Evolutionary conservation across 2,329 filamentous ascomycete species (phyloP), one percentile per base, ranked within the genome.

Genomic region (Aspergillus felis): DNA sequence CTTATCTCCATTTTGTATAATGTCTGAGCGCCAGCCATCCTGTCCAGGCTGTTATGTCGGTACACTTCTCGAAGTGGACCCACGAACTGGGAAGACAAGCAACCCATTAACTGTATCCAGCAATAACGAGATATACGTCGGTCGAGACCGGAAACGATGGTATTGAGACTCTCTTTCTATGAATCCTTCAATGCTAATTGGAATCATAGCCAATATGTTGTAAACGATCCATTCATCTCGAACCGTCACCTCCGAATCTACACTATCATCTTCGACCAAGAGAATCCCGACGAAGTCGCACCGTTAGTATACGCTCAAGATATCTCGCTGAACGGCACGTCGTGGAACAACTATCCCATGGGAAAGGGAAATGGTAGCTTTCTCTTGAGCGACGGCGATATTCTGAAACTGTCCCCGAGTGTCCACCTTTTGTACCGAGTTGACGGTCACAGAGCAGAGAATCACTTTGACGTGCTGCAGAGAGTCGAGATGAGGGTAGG

Each of bases 301-400:
- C 73, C 75, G 1, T 65, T 80, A 24, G 72, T 79, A 5, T 80
- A 79, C 55, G 76, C 73, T 3, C 68, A 78, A 57, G 74, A 79
- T 60, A 48, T 76, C 1, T 79, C 78, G 2, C 63, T 61, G 25
- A 77, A 78, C 55, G 76, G 77, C 4, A 74, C 70, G 0, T 63
- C 61, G 24, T 78, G 76, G 74, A 77, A 78, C 56, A 70, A 65
- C 1, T 66, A 66, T 28, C 57, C 61, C 12, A 75, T 77, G 57
- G 69, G 67, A 2, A 69, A 65, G 54, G 67, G 63, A 0, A 69
- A 67, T 46, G 68, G 68, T 5, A 70, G 68, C 24, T 72, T 73
- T 41, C 68, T 78, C 2, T 63, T 78, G 1, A 71, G 71, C 50
- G 63, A 76, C 57, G 73, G 71, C 4, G 76, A 80, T 61, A 65